Evolutionary conservation across 1,284 basidiomycete species (phyloP).

Genomic region (Psilocybe mexicana): DNA sequence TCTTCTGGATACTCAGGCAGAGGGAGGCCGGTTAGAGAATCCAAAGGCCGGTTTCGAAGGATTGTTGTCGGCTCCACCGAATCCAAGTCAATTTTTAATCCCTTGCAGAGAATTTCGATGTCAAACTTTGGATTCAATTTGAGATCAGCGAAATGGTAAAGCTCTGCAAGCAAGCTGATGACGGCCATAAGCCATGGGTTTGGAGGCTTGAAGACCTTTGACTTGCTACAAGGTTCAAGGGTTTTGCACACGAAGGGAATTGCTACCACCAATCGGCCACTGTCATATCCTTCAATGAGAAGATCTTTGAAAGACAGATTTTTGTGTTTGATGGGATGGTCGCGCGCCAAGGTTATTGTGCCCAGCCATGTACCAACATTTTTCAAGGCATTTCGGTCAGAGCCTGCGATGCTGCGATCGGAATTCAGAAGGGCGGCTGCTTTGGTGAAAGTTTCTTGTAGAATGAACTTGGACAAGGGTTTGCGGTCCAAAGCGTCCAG

Average conservation of each 20-base stretch:
- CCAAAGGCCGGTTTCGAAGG: constrained; percentile 70
- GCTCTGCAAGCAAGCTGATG: constrained; percentile 87
- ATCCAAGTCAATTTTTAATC: constrained; percentile 87
- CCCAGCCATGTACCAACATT: constrained; percentile 97
- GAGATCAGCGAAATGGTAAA: constrained; percentile 96
- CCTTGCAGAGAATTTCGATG: constrained; percentile 96
- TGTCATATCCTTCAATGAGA: constrained; percentile 94
- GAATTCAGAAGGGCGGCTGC: constrained; percentile 87
- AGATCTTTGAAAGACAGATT: constrained; percentile 97
- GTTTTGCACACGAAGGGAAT: constrained; percentile 99
- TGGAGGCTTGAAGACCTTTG: constrained; percentile 91
- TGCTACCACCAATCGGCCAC: constrained; percentile 87
- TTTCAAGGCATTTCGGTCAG: constrained; percentile 89
- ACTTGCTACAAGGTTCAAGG: constrained; percentile 87
- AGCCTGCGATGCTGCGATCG: constrained; percentile 85
- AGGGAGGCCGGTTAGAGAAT: constrained; percentile 51
- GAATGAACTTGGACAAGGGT: constrained; percentile 70
- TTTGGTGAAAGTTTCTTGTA: constrained; percentile 94
- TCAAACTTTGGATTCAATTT: constrained; percentile 99
- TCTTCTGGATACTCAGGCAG: constrained; percentile 73
- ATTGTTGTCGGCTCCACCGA: constrained; percentile 84
- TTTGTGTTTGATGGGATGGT: constrained; percentile 91
- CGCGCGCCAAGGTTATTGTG: constrained; percentile 87
- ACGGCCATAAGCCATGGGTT: constrained; percentile 99
- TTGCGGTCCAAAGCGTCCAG: constrained; percentile 80